Evolutionary conservation across 2,329 filamentous ascomycete genomes (phyloP).

Genomic region (Aspergillus ochraceoroseus): DNA sequence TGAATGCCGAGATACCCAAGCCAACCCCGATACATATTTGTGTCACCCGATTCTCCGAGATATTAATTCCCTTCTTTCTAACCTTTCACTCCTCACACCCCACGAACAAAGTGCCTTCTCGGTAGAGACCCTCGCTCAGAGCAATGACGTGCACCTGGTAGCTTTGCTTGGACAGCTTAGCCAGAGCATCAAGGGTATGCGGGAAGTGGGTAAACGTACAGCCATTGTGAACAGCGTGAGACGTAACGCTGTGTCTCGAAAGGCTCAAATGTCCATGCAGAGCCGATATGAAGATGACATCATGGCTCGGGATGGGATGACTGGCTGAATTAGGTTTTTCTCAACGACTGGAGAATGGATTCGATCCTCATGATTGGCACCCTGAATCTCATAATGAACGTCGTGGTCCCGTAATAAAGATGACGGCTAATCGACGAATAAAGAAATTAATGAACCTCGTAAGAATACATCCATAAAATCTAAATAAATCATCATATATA

Average conservation of each 20-base stretch:
- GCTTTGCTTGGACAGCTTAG: constrained; percentile 71
- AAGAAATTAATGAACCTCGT: not conserved
- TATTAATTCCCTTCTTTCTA: constrained; percentile 77
- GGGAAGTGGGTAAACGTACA: constrained; percentile 72
- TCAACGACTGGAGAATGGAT: too few species aligned
- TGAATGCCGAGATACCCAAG: constrained; percentile 45
- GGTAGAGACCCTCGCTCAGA: constrained; percentile 67
- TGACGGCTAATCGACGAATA: too few species aligned
- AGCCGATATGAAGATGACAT: constrained; percentile 30
- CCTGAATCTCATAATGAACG: too few species aligned
- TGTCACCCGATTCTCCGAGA: constrained; percentile 75
- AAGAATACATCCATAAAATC: not conserved
- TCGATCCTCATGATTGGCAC: too few species aligned
- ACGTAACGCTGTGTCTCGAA: constrained; percentile 22
- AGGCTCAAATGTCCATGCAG: constrained; percentile 23
- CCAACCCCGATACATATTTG: constrained; percentile 49
- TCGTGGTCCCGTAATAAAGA: too few species aligned
- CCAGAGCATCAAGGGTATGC: constrained; percentile 64
- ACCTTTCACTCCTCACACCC: constrained; percentile 75
- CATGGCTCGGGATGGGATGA: constrained; percentile 18
- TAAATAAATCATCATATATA: not conserved
- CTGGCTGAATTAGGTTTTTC: constrained; percentile 4
- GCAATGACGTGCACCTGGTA: constrained; percentile 78
- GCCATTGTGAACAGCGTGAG: constrained; percentile 50
- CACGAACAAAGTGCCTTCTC: constrained; percentile 61